A percentile compares a stretch with the other conserved stretches of the same genome.
Evolutionary conservation across 305 asterid genomes (phyloP).

Genomic region (Stenogyne calaminthoides): DNA sequence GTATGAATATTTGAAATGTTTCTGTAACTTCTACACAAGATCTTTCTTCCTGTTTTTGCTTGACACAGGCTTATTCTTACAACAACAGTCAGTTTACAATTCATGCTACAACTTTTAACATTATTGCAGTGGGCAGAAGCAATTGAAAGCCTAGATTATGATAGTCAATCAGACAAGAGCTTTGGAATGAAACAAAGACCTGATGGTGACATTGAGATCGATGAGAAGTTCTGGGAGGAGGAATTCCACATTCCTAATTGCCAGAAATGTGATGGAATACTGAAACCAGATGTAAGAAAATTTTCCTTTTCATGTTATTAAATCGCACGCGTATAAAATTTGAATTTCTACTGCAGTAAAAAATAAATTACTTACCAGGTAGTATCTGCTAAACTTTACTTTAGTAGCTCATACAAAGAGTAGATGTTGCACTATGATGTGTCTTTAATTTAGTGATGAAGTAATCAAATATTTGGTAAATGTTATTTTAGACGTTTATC

Average conservation of each 20-base stretch:
- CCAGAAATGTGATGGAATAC: slow-evolving; percentile 65
- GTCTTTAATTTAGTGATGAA: neutral
- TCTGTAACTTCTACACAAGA: slow-evolving; percentile 1
- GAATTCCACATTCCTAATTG: slow-evolving; percentile 81
- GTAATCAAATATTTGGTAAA: too few species aligned
- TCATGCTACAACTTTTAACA: slow-evolving; percentile 23
- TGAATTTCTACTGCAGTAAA: neutral
- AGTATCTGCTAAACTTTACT: neutral
- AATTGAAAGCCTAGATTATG: slow-evolving; percentile 86
- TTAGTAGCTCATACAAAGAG: neutral
- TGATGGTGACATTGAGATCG: slow-evolving; percentile 96
- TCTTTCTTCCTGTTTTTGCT: neutral
- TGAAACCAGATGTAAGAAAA: slow-evolving; percentile 91
- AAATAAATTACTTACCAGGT: neutral
- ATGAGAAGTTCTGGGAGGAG: slow-evolving; percentile 99
- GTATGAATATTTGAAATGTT: too few species aligned
- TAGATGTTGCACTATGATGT: neutral
- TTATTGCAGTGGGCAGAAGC: slow-evolving; percentile 97
- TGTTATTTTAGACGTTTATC: too few species aligned
- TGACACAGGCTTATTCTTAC: slow-evolving; percentile 17
- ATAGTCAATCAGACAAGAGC: slow-evolving; percentile 87
- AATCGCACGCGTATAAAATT: neutral
- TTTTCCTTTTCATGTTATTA: slow-evolving; percentile 21
- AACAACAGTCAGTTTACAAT: slow-evolving; percentile 13
- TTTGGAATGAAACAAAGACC: slow-evolving; percentile 98